Conservation (phyloP, 73 alveolate species). For the Tetrahymena malaccensis region DNA sequence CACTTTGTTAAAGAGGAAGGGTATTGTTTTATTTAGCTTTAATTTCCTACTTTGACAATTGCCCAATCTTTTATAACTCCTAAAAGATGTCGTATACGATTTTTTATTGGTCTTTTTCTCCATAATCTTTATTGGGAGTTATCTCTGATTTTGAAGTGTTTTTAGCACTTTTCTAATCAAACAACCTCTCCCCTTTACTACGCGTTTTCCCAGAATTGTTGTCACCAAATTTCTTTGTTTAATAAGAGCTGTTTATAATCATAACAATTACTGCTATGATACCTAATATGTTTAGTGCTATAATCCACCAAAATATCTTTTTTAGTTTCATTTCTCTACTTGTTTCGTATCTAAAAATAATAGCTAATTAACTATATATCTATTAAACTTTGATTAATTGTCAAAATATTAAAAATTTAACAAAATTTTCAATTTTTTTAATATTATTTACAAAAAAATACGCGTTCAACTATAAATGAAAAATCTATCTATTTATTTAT, state of each 20-base stretch:
- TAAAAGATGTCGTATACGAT: background rate
- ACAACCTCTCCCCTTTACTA: background rate
- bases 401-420: background rate
- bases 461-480: background rate
- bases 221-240: background rate
- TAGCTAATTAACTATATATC: too few species aligned
- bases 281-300: background rate
- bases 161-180: background rate
- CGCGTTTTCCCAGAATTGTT: background rate
- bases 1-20: background rate
- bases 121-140: background rate
- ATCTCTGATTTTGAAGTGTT: background rate
- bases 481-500: background rate
- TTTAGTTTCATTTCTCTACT: background rate
- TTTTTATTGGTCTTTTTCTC: background rate
- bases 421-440: background rate
- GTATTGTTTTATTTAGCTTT: background rate
- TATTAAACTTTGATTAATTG: too few species aligned
- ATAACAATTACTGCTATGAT: background rate
- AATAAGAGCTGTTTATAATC: background rate
- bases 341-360: background rate
- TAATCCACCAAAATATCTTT: background rate
- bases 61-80: background rate
- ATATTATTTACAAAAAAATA: too few species aligned
- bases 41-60: background rate